Conservation (phyloP, 1,284 basidiomycete genomes). For the Exobasidium rhododendri region DNA sequence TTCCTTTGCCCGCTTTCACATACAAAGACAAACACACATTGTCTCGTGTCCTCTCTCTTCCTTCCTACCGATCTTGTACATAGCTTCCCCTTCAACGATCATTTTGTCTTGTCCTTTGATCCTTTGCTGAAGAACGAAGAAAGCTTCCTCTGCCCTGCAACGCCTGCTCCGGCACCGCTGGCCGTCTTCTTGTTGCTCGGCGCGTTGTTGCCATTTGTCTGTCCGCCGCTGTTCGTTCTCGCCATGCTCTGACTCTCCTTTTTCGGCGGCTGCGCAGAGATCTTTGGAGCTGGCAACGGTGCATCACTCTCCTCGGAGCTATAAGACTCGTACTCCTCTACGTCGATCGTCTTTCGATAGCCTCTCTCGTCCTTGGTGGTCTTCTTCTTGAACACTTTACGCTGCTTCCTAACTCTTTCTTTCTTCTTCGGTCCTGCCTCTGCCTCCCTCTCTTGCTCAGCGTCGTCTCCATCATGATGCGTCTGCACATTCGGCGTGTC, state of each 20-base stretch:
- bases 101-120: background rate
- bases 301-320: conserved; percentile 38
- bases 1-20: too few relatives aligned
- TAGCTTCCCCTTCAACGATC: background rate
- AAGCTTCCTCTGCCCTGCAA: conserved; percentile 8
- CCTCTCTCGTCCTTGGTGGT: conserved; percentile 44
- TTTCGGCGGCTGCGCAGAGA: background rate
- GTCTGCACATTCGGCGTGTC: background rate
- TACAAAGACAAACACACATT: background rate
- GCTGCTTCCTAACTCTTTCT: conserved; percentile 35
- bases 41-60: background rate
- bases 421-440: conserved; percentile 17
- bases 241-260: background rate
- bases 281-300: conserved; percentile 20
- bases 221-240: background rate
- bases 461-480: background rate
- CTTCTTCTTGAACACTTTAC: conserved; percentile 42
- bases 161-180: background rate
- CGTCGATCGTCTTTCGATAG: conserved; percentile 28
- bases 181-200: background rate
- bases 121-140: conserved; percentile 23
- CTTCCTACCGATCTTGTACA: background rate
- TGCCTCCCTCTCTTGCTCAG: conserved; percentile 19
- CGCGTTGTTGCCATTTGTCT: background rate
- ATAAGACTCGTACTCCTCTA: conserved; percentile 46